Percentiles rank a stretch among this genome's conserved stretches.
Conservation (phyloP, 305 asterid genomes). For the Fraxinus paxiana region DNA sequence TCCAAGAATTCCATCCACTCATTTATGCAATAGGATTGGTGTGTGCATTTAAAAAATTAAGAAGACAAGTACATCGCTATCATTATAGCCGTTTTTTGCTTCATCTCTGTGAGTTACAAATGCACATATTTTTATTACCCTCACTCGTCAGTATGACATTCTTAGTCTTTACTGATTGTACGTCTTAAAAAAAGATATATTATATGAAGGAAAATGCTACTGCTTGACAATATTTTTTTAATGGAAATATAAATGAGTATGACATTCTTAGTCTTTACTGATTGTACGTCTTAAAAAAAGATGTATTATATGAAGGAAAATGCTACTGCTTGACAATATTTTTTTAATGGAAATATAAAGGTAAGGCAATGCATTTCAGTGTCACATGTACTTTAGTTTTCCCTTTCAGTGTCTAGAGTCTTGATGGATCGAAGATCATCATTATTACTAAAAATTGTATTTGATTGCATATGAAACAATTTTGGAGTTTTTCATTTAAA, state of each 20-base stretch:
- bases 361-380: background rate
- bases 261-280: background rate
- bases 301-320: background rate
- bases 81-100: background rate
- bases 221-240: background rate
- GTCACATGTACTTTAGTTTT: background rate
- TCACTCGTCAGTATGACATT: background rate
- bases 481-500: background rate
- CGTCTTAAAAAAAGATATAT: background rate
- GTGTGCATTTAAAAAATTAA: background rate
- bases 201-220: background rate
- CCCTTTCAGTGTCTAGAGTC: conserved; percentile 2
- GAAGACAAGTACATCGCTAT: background rate
- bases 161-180: background rate
- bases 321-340: background rate
- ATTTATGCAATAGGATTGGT: background rate
- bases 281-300: background rate
- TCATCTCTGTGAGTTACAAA: background rate
- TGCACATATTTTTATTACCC: background rate
- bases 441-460: conserved; percentile 6
- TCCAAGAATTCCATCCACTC: conserved; percentile 1
- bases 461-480: background rate
- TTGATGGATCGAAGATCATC: conserved; percentile 7
- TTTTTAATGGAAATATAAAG: background rate
- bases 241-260: background rate